Conservation (phyloP, 139 green algal genomes). For the Eudorina sp. region DNA sequence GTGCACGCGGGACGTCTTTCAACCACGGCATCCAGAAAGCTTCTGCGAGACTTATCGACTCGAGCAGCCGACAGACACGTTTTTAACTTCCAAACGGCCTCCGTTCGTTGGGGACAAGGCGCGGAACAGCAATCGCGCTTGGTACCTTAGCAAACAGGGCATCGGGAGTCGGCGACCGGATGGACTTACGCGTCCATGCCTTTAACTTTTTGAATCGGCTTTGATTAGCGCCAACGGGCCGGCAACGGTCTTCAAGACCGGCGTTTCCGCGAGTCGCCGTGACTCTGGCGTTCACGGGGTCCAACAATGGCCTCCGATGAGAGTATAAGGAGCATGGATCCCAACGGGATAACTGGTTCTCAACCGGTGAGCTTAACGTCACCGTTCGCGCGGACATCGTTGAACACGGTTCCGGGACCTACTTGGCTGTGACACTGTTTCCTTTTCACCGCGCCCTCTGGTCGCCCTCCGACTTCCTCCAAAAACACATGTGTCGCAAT, state of each 20-base stretch:
- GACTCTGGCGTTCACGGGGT: background rate
- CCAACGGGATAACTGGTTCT: background rate
- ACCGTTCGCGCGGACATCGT: no score
- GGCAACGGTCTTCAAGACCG: background rate
- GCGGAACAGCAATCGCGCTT: slow-evolving; percentile 22
- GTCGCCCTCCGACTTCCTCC: no score
- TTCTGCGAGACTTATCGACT: background rate
- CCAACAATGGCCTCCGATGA: slow-evolving; percentile 22
- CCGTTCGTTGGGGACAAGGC: slow-evolving; percentile 15
- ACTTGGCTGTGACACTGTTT: no score
- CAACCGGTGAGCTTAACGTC: background rate
- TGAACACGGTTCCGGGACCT: no score
- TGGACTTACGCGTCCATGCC: background rate
- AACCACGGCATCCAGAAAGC: background rate
- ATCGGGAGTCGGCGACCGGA: background rate
- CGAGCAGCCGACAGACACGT: background rate
- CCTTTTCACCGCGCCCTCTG: no score
- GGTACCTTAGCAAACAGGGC: background rate
- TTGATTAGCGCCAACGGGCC: slow-evolving; percentile 1
- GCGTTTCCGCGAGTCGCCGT: background rate
- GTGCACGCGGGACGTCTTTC: background rate
- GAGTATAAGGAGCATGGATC: background rate
- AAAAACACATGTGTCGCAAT: no score
- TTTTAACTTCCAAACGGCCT: slow-evolving; percentile 16
- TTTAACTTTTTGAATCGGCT: background rate